Base-by-base conservation (phyloP, 768 basidiomycete genomes). In the Dictyophora rubrovolvata region DNA sequence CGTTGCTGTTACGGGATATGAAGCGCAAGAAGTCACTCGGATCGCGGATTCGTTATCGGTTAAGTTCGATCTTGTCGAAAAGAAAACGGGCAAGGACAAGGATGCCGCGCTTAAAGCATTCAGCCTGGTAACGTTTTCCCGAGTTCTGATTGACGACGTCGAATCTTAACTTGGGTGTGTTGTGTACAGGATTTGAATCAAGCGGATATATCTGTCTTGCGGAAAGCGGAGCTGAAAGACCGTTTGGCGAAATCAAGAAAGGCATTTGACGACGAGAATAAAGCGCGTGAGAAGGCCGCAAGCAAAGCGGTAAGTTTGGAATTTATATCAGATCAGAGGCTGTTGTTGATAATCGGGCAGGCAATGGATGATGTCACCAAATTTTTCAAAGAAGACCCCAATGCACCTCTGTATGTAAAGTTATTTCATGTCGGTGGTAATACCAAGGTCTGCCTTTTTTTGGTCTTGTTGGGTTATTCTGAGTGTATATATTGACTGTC, bases 1-100 rank as follows among this genome's bases (percentile, higher is more conserved):
- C 60, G 86, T 89, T 53, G 96, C 93, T 37, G 85, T 99, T 54
- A 98, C 96, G 0, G 95, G 95, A 17, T 82, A 92, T 63, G 93
- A 98, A 69, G 96, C 96, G 0, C 80, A 87, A 35, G 86, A 87
- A 23, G 91, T 87, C 10, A 84, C 80, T 0, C 83, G 86, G 17
- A 68, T 78, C 53, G 92, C 89, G 5, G 76, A 81, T 54, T 75
- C 75, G 17, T 77, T 93, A 20, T 77, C 80, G 60, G 73, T 77
- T 3, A 79, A 79, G 61, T 78, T 97, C 47, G 80, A 82, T 55
- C 75, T 72, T 49, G 77, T 89, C 37, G 83, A 87, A 56, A 66
- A 68, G 21, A 72, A 85, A 58, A 69, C 71, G 20, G 89, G 87
- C 36, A 89, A 83, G 66, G 87, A 86, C 59, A 94, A 94, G 73